phyloP scores from a whole-genome alignment of 768 basidiomycete species.

The Guyanaporus albipodus region DNA sequence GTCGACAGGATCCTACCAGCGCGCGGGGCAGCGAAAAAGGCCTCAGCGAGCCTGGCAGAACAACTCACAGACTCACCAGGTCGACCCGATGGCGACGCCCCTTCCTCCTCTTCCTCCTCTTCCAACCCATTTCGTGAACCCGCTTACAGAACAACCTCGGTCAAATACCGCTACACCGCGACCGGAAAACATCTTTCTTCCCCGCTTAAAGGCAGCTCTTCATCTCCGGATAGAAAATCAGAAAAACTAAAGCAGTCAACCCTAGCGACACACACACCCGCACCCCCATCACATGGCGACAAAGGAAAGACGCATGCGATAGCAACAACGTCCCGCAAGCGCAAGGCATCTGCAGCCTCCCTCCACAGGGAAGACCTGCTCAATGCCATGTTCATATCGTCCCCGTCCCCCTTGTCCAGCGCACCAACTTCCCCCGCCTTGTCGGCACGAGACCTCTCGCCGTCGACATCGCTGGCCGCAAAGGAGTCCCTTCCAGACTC shows the following conservation, averaged over 20 bases:
- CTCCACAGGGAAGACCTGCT: conserved; percentile 9
- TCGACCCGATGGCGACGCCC: conserved; percentile 23
- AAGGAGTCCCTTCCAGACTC: background rate
- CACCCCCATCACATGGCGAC: conserved; percentile 11
- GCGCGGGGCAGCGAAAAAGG: conserved; percentile 35
- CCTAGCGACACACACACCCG: conserved; percentile 7
- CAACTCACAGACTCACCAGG: conserved; percentile 30
- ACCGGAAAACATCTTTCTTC: conserved; percentile 33
- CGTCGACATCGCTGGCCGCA: conserved; percentile 6
- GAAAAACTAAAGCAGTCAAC: conserved; percentile 2
- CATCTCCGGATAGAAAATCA: conserved; percentile 29
- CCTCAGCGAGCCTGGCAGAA: conserved; percentile 30
- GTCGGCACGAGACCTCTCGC: conserved; percentile 16
- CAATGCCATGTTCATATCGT: conserved; percentile 9
- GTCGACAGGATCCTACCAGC: conserved; percentile 19
- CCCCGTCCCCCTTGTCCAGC: conserved; percentile 28
- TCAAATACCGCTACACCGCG: conserved; percentile 33
- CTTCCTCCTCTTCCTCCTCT: conserved; percentile 5
- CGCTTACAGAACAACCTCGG: conserved; percentile 18
- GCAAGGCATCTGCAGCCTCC: conserved; percentile 19
- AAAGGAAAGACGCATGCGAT: conserved; percentile 8
- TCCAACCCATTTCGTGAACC: conserved; percentile 27
- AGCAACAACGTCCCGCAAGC: conserved; percentile 26
- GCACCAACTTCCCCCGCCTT: conserved; percentile 15
- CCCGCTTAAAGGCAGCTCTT: conserved; percentile 29